Evolutionary conservation across 2,329 filamentous ascomycete genomes (phyloP).

Genomic region (Epicoccum nigrum): DNA sequence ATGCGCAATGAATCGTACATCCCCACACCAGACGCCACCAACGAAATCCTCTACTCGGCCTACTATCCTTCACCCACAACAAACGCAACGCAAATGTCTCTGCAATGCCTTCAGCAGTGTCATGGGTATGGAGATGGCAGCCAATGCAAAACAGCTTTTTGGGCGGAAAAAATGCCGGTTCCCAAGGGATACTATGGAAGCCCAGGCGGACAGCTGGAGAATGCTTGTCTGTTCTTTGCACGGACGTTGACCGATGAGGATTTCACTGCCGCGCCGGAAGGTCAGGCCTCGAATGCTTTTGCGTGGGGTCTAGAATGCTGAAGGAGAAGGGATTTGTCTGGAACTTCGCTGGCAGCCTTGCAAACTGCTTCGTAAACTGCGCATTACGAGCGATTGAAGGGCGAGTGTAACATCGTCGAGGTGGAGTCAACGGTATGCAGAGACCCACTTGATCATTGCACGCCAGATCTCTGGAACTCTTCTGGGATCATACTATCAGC

Average conservation of each 20-base stretch:
- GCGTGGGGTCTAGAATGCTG: background rate
- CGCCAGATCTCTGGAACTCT: too few species aligned
- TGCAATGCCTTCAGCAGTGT: constrained; percentile 50
- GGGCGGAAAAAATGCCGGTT: constrained; percentile 46
- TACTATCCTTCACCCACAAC: constrained; percentile 43
- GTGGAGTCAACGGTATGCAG: background rate
- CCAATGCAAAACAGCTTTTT: constrained; percentile 45
- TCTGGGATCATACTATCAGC: too few species aligned
- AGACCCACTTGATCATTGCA: background rate
- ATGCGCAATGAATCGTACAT: constrained; percentile 23
- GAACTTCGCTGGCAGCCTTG: background rate
- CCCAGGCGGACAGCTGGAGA: constrained; percentile 36
- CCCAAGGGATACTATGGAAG: constrained; percentile 45
- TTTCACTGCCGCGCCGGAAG: background rate
- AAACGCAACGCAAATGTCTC: constrained; percentile 34
- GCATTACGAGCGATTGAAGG: background rate
- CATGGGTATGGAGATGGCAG: constrained; percentile 47
- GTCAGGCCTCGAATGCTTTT: background rate
- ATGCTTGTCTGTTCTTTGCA: constrained; percentile 48
- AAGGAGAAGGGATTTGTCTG: background rate
- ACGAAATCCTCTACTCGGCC: constrained; percentile 34
- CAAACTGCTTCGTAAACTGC: background rate
- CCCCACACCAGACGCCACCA: constrained; percentile 27
- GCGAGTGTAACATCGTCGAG: background rate
- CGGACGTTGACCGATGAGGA: constrained; percentile 23